Evolutionary conservation across 2,329 filamentous ascomycete genomes (phyloP).

Genomic region (Neopestalotiopsis clavispora): DNA sequence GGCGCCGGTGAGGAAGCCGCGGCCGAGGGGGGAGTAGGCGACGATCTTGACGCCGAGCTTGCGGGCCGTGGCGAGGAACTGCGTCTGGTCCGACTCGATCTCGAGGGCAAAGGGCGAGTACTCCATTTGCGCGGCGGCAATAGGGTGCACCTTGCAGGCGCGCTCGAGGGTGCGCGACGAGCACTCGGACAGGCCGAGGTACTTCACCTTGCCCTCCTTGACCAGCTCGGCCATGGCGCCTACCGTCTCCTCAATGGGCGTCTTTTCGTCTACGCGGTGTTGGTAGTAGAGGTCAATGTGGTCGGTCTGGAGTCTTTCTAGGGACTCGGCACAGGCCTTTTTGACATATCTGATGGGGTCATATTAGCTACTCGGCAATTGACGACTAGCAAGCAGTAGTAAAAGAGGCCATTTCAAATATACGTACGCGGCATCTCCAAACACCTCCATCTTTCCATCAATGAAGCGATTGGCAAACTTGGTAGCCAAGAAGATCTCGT

Average conservation of each 20-base stretch:
- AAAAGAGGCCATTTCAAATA: not conserved
- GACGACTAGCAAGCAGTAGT: too few species aligned
- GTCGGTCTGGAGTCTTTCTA: slow-evolving; percentile 52
- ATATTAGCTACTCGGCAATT: not conserved
- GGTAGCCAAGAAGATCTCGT: slow-evolving; percentile 55
- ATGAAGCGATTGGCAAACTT: slow-evolving; percentile 51
- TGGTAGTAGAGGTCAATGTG: slow-evolving; percentile 61
- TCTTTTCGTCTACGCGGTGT: slow-evolving; percentile 51
- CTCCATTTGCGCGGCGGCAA: slow-evolving; percentile 57
- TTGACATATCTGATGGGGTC: slow-evolving; percentile 31
- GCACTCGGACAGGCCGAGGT: slow-evolving; percentile 55
- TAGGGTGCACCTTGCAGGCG: slow-evolving; percentile 50
- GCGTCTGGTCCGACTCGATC: slow-evolving; percentile 57
- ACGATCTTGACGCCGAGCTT: slow-evolving; percentile 60
- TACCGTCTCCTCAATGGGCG: slow-evolving; percentile 52
- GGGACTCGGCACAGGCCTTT: slow-evolving; percentile 35
- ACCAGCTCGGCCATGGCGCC: slow-evolving; percentile 52
- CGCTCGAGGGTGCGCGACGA: slow-evolving; percentile 51
- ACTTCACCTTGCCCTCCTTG: slow-evolving; percentile 55
- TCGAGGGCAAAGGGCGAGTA: slow-evolving; percentile 58
- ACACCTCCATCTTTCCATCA: slow-evolving; percentile 26
- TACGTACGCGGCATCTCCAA: slow-evolving; percentile 19
- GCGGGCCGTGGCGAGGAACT: slow-evolving; percentile 53
- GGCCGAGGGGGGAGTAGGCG: slow-evolving; percentile 51
- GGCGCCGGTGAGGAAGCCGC: slow-evolving; percentile 24